These are phyloP conservation scores for Podospora anserina DNA, from an alignment of 495 filamentous ascomycete genomes.

Conservation along the genomic window DNA sequence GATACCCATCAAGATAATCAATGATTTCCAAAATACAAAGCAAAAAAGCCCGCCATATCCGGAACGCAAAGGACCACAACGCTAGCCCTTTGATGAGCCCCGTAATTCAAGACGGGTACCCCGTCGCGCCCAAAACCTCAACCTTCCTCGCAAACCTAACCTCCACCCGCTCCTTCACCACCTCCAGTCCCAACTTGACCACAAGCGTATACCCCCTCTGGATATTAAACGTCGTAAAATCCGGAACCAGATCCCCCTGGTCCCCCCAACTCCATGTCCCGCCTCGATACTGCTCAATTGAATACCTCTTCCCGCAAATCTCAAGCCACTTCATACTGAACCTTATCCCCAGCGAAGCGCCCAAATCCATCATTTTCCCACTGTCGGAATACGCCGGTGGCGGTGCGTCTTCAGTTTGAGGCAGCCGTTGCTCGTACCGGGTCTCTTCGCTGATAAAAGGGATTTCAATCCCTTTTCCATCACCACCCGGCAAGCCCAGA, in stretches of 20 bases:
- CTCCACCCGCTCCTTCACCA: background rate
- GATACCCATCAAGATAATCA: too few relatives aligned
- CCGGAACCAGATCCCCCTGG: background rate
- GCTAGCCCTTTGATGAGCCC: too few relatives aligned
- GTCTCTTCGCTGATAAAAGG: background rate
- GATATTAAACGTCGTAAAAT: background rate
- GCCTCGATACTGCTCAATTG: background rate
- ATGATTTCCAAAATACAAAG: too few relatives aligned
- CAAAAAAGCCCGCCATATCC: too few relatives aligned
- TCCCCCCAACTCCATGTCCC: background rate
- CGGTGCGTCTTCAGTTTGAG: background rate
- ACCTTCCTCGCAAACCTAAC: background rate
- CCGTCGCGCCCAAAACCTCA: background rate
- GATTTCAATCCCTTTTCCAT: background rate
- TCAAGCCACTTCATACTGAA: background rate
- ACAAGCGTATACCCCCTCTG: background rate
- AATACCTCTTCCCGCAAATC: background rate
- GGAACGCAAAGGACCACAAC: too few relatives aligned
- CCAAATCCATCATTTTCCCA: background rate
- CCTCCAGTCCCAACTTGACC: background rate
- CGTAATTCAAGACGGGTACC: background rate
- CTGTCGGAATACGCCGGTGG: background rate
- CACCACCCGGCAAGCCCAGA: background rate
- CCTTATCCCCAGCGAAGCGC: background rate
- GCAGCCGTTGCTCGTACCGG: background rate